These are phyloP conservation scores for Avena atlantica DNA, from an alignment of 176 grass and related monocot genomes.

Conservation along the genomic window DNA sequence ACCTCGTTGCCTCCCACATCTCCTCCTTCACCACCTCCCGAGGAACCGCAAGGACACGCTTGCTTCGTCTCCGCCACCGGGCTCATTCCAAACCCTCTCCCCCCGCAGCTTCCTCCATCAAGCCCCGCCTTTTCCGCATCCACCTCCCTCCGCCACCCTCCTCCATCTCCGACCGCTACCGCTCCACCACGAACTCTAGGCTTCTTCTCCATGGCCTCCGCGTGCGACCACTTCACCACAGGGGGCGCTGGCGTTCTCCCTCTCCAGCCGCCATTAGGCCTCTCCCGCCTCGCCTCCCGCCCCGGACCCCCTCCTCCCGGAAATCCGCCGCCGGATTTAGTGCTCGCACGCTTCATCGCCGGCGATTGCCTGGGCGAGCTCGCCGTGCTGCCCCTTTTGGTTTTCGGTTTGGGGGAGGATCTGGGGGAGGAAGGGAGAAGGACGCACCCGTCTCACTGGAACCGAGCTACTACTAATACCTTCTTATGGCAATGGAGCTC, in stretches of 20 bases:
- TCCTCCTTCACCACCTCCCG: slow-evolving; percentile 6
- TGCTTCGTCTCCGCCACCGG: background rate
- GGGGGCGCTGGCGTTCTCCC: slow-evolving; percentile 5
- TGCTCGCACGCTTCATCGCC: slow-evolving; percentile 36
- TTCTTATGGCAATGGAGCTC: slow-evolving; percentile 9
- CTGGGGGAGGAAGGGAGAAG: background rate
- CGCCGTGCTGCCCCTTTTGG: background rate
- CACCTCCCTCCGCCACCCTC: background rate
- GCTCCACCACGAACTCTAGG: background rate
- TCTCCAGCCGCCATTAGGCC: background rate
- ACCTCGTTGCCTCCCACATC: background rate
- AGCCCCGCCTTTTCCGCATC: background rate
- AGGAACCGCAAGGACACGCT: background rate
- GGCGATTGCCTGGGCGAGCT: slow-evolving; percentile 34
- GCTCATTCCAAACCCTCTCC: background rate
- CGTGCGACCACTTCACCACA: slow-evolving; percentile 51
- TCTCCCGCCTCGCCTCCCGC: slow-evolving; percentile 8
- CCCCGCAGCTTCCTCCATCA: background rate
- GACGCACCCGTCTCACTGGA: background rate
- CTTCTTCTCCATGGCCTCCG: slow-evolving; percentile 46
- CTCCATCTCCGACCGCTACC: background rate
- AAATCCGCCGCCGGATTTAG: background rate
- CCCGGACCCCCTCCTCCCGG: background rate
- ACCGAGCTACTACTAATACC: background rate
- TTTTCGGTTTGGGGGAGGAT: slow-evolving; percentile 8